phyloP scores from a whole-genome alignment of 371 early-diverging fungal genomes.

The Lichtheimia ornata region DNA sequence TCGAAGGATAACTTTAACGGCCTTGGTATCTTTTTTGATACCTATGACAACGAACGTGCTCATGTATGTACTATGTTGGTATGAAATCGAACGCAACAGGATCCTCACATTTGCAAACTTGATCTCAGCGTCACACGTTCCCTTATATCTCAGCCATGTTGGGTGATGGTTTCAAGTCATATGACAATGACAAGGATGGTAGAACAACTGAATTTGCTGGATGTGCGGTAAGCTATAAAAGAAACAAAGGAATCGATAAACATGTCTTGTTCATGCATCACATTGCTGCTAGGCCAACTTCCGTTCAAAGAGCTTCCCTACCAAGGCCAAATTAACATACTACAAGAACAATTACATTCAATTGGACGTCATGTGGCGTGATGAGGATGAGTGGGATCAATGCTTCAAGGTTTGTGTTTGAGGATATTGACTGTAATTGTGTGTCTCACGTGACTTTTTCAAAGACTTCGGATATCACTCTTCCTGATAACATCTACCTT shows the following conservation, averaged over 20 bases:
- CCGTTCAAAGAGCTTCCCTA: constrained; percentile 65
- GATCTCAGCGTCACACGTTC: constrained; percentile 55
- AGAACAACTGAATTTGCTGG: constrained; percentile 64
- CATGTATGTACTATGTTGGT: constrained; percentile 46
- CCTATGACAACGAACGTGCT: constrained; percentile 88
- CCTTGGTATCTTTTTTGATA: constrained; percentile 95
- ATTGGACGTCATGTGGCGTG: constrained; percentile 64
- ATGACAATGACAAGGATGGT: constrained; percentile 86
- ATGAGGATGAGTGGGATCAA: constrained; percentile 69
- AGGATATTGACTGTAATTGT: neutral
- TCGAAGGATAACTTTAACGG: constrained; percentile 86
- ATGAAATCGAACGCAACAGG: no score
- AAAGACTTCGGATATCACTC: constrained; percentile 59
- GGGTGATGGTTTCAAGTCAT: constrained; percentile 86
- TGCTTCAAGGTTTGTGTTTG: constrained; percentile 69
- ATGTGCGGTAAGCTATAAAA: constrained; percentile 55
- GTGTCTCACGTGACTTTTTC: neutral
- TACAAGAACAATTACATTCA: constrained; percentile 67
- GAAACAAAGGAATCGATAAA: neutral
- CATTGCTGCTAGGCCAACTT: constrained; percentile 65
- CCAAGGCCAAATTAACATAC: constrained; percentile 80
- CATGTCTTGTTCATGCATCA: no score
- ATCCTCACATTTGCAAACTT: neutral
- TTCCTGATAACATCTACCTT: constrained; percentile 79
- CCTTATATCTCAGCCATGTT: constrained; percentile 94